These are phyloP conservation scores for Fusarium sp. DNA, from an alignment of 2,329 filamentous ascomycete species.

Conservation along the genomic window DNA sequence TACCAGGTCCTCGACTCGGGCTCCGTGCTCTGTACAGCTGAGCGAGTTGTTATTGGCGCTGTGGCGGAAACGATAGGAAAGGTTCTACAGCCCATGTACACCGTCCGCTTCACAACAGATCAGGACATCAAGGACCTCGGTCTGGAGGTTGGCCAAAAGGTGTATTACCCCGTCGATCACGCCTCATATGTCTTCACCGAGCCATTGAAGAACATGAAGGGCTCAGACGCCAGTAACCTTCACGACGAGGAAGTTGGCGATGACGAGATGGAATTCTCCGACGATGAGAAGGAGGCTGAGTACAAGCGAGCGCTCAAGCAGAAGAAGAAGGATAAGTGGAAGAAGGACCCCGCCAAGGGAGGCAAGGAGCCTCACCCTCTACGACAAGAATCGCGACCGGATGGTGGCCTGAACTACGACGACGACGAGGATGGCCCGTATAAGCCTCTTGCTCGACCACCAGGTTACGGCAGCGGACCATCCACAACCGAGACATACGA, in stretches of 20 bases:
- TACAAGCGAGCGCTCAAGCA: constrained; percentile 80
- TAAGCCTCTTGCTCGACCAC: constrained; percentile 78
- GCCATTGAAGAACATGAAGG: constrained; percentile 83
- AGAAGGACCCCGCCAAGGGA: constrained; percentile 59
- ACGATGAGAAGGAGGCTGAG: constrained; percentile 93
- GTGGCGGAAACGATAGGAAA: constrained; percentile 90
- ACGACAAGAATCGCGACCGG: constrained; percentile 57
- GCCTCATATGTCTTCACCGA: constrained; percentile 91
- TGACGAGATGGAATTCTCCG: constrained; percentile 94
- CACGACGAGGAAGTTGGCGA: constrained; percentile 91
- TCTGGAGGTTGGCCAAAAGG: constrained; percentile 76
- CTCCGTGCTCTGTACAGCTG: constrained; percentile 84
- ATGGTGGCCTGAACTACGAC: constrained; percentile 75
- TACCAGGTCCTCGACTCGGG: constrained; percentile 88
- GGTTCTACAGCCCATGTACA: constrained; percentile 89
- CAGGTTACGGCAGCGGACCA: constrained; percentile 70
- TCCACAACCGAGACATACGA: constrained; percentile 59
- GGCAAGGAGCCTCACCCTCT: constrained; percentile 59
- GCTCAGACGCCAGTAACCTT: constrained; percentile 93
- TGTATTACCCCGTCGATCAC: constrained; percentile 86
- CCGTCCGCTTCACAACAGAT: constrained; percentile 79
- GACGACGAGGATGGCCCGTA: constrained; percentile 80
- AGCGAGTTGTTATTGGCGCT: constrained; percentile 83
- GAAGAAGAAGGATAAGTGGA: constrained; percentile 69
- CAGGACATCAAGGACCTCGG: constrained; percentile 78